Evolutionary conservation across 208 protist genomes (phyloP), one percentile per base, ranked within the genome.

Genomic region (Spongospora subterranea): DNA sequence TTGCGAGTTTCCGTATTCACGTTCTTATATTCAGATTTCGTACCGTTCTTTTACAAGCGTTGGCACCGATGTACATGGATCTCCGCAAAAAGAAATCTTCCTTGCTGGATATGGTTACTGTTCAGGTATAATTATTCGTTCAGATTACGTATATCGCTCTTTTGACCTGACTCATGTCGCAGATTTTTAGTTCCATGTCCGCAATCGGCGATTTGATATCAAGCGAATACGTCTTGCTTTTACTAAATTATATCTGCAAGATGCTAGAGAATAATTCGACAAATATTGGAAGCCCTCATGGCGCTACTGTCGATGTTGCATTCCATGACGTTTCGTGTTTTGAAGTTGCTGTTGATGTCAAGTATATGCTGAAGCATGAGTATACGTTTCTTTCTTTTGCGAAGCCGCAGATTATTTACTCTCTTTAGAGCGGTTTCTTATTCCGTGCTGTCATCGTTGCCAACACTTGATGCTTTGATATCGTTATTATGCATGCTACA

Each of bases 361-460:
- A 82, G 71, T 82, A 82, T 43, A 13, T 82, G 13, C 35, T 82
- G 6, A 82, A 82, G 71, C 71, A 82, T 82, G n/a, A 35, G 71
- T 82, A 82, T 20, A 43, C 6, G 35, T n/a, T 82, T 35, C 35
- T n/a, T 39, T 6, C 71, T 20, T 35, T 82, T 35, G 71, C 35
- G n/a, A 35, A 39, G n/a, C 6, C 17, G 17, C 35, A 45, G 6
- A 43, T 82, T 20, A 82, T 35, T 45, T 17, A 17, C 6, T 45
- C 35, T 82, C 17, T n/a, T 45, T 82, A 82, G 71, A 35, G 40
- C 6, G 40, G 35, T 35, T 35, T 29, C 11, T 82, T 35, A 35
- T 43, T 40, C n/a, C 71, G n/a, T 43, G 6, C 71, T 82, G 6
- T 82, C 40, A 43, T 40, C 17, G 17, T 45, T 6, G n/a, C 17